Evolutionary conservation across 495 filamentous ascomycete genomes (phyloP).

Genomic region (Choiromyces venosus): DNA sequence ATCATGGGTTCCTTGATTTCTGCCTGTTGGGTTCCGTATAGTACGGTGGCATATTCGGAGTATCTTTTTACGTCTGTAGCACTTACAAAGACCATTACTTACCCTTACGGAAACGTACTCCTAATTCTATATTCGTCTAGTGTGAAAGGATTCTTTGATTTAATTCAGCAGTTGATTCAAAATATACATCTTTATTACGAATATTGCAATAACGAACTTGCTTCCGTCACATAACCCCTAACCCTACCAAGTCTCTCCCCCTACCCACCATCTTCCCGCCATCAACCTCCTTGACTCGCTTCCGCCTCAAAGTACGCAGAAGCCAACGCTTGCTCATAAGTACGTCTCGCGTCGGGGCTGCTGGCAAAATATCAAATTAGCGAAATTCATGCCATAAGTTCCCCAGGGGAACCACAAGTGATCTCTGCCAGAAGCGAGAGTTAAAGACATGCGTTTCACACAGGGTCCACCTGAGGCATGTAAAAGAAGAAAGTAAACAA

Average conservation of each 20-base stretch:
- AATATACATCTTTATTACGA: neutral
- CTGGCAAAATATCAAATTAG: slow-evolving; percentile 11
- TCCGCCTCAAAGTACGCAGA: slow-evolving; percentile 14
- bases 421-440: neutral
- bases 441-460: neutral
- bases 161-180: neutral
- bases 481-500: neutral
- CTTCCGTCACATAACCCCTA: neutral
- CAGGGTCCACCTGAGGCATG: too few species aligned
- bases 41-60: neutral
- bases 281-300: neutral
- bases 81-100: neutral
- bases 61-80: neutral
- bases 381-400: slow-evolving; percentile 4
- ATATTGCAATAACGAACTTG: neutral
- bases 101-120: neutral
- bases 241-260: neutral
- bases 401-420: neutral
- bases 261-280: neutral
- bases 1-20: neutral
- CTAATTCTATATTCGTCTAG: neutral
- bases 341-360: slow-evolving; percentile 27
- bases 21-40: neutral
- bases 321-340: slow-evolving; percentile 26
- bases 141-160: neutral